Conservation (phyloP, 1,284 basidiomycete species). For the Neolentinus lepideus region DNA sequence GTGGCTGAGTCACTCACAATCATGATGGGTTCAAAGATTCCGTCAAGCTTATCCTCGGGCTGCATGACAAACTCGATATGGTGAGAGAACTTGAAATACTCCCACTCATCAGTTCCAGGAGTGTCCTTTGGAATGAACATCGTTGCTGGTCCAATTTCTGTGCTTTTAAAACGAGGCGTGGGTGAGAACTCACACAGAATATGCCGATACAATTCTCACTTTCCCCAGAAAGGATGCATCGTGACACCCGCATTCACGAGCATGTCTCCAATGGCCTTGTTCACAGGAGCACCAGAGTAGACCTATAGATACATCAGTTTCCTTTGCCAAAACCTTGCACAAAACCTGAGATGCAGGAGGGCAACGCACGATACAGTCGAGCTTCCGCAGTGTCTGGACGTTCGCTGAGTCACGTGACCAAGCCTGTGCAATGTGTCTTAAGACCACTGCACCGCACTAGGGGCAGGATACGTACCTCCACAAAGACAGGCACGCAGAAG, state of each 20-base stretch:
- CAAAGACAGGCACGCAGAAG: slow-evolving; percentile 16
- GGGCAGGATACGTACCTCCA: slow-evolving; percentile 21
- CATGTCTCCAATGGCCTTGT: slow-evolving; percentile 19
- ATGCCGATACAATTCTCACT: slow-evolving; percentile 14
- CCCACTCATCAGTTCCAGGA: neutral
- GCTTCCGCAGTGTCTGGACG: slow-evolving; percentile 12
- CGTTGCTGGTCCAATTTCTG: slow-evolving; percentile 16
- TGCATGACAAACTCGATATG: no score
- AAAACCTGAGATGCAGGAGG: neutral
- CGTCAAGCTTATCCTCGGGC: slow-evolving; percentile 17
- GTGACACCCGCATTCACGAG: slow-evolving; percentile 16
- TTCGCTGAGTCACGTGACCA: slow-evolving; percentile 15
- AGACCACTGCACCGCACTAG: no score
- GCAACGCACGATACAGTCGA: slow-evolving; percentile 15
- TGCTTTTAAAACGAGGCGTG: slow-evolving; percentile 11
- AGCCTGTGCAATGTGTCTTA: no score
- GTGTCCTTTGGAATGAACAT: slow-evolving; percentile 13
- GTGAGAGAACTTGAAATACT: slow-evolving; percentile 4
- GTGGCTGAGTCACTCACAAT: no score
- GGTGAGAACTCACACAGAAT: no score
- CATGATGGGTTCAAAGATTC: slow-evolving; percentile 17
- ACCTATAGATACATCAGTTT: slow-evolving; percentile 12
- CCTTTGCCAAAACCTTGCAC: neutral
- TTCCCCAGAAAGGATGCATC: slow-evolving; percentile 20
- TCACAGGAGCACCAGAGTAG: slow-evolving; percentile 23